Evolutionary conservation across 2,329 filamentous ascomycete genomes (phyloP), one percentile per base, ranked within the genome.

Genomic region (Penicillium sp.): DNA sequence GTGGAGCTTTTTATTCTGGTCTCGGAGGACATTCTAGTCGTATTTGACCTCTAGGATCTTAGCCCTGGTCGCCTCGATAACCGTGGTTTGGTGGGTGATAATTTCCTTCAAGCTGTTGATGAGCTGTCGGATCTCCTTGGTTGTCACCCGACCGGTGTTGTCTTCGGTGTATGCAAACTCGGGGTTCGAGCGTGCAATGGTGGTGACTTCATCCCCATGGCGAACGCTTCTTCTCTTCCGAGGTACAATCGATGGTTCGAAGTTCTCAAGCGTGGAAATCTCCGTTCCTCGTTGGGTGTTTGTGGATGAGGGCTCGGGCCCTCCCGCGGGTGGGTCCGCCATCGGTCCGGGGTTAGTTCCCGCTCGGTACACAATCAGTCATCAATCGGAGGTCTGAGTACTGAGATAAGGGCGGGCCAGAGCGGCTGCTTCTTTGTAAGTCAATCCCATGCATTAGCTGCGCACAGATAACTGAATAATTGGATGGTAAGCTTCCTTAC

Each of bases 251-350:
- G 58, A 38, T 5, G 26, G 58, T 61, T 59, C 58, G 45, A 49
- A 49, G 42, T 45, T 13, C n/a, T 45, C 42, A 2, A 9, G 45
- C 4, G 45, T 17, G 24, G 28, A 49, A 49, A 24, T 2, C 12
- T 28, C 1, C 8, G 17, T 10, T 13, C 42, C 42, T 28, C 22
- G 2, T 35, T 26, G 50, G 45, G 42, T 61, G 58, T 58, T 57
- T 58, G 63, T 63, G 63, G 63, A 44, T 3, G 30, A 38, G 60
- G 44, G 10, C 26, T 26, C 26, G 26, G 26, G 26, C 26, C 26
- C 26, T 26, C 26, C 26, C 26, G 26, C n/a, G n/a, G n/a, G n/a
- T n/a, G n/a, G n/a, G n/a, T n/a, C n/a, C n/a, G n/a, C n/a, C 26
- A 26, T 26, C 26, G 26, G 26, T 26, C 26, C 38, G 26, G 26